phyloP scores from a whole-genome alignment of 305 asterid genomes.

The Galium porrigens region DNA sequence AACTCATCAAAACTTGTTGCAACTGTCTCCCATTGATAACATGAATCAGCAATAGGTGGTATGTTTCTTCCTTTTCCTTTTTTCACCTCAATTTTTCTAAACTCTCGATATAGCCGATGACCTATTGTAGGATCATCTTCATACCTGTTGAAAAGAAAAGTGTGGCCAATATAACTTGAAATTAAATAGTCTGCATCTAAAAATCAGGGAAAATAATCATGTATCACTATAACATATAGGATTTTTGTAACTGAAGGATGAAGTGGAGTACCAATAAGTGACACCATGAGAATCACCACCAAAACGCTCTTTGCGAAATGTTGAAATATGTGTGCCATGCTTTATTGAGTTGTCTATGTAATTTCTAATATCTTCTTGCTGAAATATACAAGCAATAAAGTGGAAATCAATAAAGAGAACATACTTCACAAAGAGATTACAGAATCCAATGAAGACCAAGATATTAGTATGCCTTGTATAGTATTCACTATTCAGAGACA shows the following conservation, averaged over 20 bases:
- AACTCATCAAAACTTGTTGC: slow-evolving; percentile 91
- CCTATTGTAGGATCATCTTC: slow-evolving; percentile 84
- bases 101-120: slow-evolving; percentile 83
- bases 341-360: slow-evolving; percentile 69
- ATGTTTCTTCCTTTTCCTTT: slow-evolving; percentile 71
- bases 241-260: slow-evolving; percentile 13
- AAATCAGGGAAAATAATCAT: slow-evolving; percentile 2
- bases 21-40: slow-evolving; percentile 89
- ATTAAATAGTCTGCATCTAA: slow-evolving; percentile 3
- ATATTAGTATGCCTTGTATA: neutral
- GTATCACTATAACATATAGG: neutral
- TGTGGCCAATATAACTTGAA: slow-evolving; percentile 2
- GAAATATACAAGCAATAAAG: slow-evolving; percentile 27
- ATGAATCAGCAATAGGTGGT: slow-evolving; percentile 62
- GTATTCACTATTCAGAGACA: neutral
- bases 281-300: slow-evolving; percentile 92
- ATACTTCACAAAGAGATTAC: neutral
- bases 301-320: slow-evolving; percentile 72
- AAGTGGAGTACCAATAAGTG: slow-evolving; percentile 62
- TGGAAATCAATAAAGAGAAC: slow-evolving; percentile 7
- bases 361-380: slow-evolving; percentile 93
- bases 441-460: neutral
- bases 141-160: slow-evolving; percentile 40
- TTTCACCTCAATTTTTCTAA: slow-evolving; percentile 72
- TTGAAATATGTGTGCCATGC: slow-evolving; percentile 54